Conservation (phyloP, 2,329 filamentous ascomycete species). For the Penicillium digitatum region DNA sequence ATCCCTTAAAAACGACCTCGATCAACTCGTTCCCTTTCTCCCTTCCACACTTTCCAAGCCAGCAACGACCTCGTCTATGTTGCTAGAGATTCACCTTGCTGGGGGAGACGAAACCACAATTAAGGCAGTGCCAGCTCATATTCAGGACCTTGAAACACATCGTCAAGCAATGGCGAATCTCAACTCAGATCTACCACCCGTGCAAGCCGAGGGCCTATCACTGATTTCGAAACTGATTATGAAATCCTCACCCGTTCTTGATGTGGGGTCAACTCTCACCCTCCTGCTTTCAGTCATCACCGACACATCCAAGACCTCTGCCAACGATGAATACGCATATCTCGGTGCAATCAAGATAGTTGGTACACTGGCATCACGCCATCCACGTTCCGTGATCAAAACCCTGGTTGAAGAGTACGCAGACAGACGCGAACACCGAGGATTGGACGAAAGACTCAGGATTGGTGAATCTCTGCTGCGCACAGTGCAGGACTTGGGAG, state of each 20-base stretch:
- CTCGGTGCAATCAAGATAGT: conserved; percentile 43
- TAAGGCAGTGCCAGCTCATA: conserved; percentile 23
- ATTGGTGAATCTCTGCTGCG: conserved; percentile 42
- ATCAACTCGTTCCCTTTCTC: conserved; percentile 34
- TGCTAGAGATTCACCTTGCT: conserved; percentile 41
- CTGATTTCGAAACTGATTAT: conserved; percentile 39
- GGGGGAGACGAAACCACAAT: conserved; percentile 23
- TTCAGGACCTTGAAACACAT: conserved; percentile 40
- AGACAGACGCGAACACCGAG: conserved; percentile 36
- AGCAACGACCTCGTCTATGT: conserved; percentile 41
- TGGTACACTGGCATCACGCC: conserved; percentile 39
- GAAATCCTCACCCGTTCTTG: conserved; percentile 42
- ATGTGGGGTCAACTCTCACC: conserved; percentile 42
- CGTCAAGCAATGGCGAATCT: conserved; percentile 41
- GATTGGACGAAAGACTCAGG: conserved; percentile 40
- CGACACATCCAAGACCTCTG: conserved; percentile 29
- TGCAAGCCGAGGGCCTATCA: conserved; percentile 44
- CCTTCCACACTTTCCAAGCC: conserved; percentile 34
- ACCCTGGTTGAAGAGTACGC: conserved; percentile 40
- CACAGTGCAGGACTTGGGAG: conserved; percentile 41
- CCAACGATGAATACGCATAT: conserved; percentile 44
- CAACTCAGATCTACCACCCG: conserved; percentile 39
- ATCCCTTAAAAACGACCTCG: conserved; percentile 35
- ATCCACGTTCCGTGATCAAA: conserved; percentile 42
- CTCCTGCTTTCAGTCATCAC: conserved; percentile 41